Evolutionary conservation across 345 rosid genomes (phyloP), one percentile per base, ranked within the genome.

Genomic region (Lepidium africanum): DNA sequence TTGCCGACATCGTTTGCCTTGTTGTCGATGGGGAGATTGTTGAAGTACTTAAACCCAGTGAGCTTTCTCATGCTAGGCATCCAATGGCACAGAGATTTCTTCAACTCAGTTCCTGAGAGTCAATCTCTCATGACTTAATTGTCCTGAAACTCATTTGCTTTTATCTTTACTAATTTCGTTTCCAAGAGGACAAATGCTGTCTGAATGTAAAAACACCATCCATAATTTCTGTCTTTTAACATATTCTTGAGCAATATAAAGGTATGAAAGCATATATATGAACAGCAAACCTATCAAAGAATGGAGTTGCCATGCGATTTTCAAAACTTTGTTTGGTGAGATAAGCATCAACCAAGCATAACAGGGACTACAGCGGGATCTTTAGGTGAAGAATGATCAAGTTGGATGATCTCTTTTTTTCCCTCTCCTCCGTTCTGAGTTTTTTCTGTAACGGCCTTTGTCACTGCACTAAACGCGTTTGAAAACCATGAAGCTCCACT

Each of bases 391-490:
- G 58, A 30, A 15, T 40, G 59, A 74, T 14, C 78, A 46, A 67
- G 58, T 21, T 84, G 85, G 48, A 88, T 76, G 51, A 88, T 87
- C 71, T 86, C 82, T 59, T 84, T 87, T 48, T 85, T 84, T 27
- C 81, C 96, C 6, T 90, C 91, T 57, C 83, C 92, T 9, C 86
- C 84, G 59, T 59, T 67, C 50, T 80, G 92, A 54, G 58, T 81
- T 71, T 78, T 92, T 73, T 92, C 97, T 71, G 85, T 96, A 13
- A 96, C 99, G 1, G 89, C 93, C 74, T 91, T 87, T 5, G 90
- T 86, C 2, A 87, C 96, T 73, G 79, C 89, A 48, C 63, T 84
- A 78, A 94, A 89, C 8, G 97, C 87, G 21, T 88, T 96, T 0
- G 96, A 77, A 16, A 89, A 87, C 96, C 96, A 94, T 0, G 97